phyloP scores from a whole-genome alignment of 1,284 basidiomycete species.

The Pseudozyma pruni region DNA sequence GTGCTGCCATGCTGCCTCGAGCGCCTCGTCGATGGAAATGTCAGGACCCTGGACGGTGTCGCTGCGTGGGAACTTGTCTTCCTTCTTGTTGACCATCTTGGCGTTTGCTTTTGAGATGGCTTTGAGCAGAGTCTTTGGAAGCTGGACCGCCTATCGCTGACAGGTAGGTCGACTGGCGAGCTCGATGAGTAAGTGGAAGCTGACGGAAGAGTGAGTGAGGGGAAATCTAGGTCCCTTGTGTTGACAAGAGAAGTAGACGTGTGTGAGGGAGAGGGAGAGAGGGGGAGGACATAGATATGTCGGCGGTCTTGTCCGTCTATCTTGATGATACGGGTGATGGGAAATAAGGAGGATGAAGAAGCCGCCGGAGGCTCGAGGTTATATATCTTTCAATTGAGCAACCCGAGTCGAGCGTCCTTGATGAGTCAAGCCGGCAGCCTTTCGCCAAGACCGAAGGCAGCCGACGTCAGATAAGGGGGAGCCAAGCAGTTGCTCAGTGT shows the following conservation, averaged over 20 bases:
- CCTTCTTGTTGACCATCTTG: constrained; percentile 37
- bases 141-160: constrained; percentile 33
- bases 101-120: neutral
- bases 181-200: neutral
- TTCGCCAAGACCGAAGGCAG: constrained; percentile 37
- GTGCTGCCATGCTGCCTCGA: constrained; percentile 39
- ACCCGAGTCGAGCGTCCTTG: neutral
- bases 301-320: constrained; percentile 2
- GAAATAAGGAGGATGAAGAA: constrained; percentile 34
- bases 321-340: constrained; percentile 7
- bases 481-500: constrained; percentile 10
- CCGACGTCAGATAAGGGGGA: constrained; percentile 5
- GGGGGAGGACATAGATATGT: neutral
- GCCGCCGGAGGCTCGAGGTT: constrained; percentile 33
- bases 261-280: neutral
- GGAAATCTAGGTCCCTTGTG: neutral
- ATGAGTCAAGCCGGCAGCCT: neutral
- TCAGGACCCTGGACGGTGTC: constrained; percentile 50
- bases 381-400: constrained; percentile 28
- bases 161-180: constrained; percentile 33
- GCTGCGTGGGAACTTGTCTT: constrained; percentile 43
- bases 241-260: neutral
- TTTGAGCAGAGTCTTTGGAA: neutral
- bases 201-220: neutral
- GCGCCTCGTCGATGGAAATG: constrained; percentile 36